Base-by-base conservation (phyloP, 1,139 yeast genomes). In the Protomyces inundatus region DNA sequence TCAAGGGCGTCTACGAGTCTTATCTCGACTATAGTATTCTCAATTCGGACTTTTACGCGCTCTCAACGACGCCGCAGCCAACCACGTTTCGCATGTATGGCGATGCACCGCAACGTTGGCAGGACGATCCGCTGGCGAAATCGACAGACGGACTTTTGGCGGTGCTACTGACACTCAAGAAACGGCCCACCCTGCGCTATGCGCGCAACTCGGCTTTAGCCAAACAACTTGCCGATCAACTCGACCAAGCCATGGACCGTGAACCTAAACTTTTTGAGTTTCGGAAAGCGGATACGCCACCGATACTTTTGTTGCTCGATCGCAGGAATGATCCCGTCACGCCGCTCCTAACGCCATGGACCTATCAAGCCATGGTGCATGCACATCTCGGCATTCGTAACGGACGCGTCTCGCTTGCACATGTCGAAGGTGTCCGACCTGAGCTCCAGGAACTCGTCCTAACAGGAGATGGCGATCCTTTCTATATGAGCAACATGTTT, bases 311-410 rank as follows among this genome's bases (percentile, higher is more conserved):
- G n/a, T 77, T 93, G 1, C 73, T 93, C 57, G 98, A 93, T 75
- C 80, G 99, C 61, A 83, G 85, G 66, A 86, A 84, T 71, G 99
- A 93, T 74, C 97, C 98, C 0, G 80, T 91, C 37, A 93, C 99
- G 0, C 98, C 99, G 1, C 78, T 93, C 54, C 76, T 93, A 56
- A 83, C 87, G 50, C 98, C 98, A 1, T 93, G 99, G 99, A 91
- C 98, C 0, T 93, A 90, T 75, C 98, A 93, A 73, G 89, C 97
- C 1, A 93, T 95, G 98, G 89, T 93, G 16, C 96, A 93, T 73
- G 98, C 95, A 73, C 81, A 90, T 42, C 78, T 93, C 50, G 96
- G 93, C 1, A 88, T 93, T 66, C 77, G 80, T 30, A 87, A 90
- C 72, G 93, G 93, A 70, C 82, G 93, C 4, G 96, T 90, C 2